Conservation (phyloP, 1,284 basidiomycete species). For the Sutorius eximius region DNA sequence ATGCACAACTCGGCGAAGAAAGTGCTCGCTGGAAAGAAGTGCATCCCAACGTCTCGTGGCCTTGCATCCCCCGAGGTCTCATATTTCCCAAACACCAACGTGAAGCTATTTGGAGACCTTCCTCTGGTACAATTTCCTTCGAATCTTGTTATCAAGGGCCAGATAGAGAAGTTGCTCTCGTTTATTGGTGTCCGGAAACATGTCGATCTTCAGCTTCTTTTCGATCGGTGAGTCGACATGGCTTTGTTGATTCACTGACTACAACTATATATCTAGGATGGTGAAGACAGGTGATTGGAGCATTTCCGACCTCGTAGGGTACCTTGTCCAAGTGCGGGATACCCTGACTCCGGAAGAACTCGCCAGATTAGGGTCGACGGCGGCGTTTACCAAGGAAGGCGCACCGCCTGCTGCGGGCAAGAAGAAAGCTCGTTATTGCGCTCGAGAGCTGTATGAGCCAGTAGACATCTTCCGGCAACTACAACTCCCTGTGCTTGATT, state of each 20-base stretch:
- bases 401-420: conserved; percentile 26
- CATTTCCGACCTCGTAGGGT: conserved; percentile 76
- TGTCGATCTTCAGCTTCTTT: conserved; percentile 88
- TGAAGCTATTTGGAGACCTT: conserved; percentile 84
- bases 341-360: conserved; percentile 70
- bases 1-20: conserved; percentile 59
- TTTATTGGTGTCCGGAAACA: conserved; percentile 87
- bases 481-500: conserved; percentile 83
- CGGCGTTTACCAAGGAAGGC: conserved; percentile 76
- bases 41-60: conserved; percentile 64
- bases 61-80: conserved; percentile 75
- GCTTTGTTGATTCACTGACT: background rate
- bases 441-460: conserved; percentile 85
- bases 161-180: conserved; percentile 75
- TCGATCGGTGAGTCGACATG: conserved; percentile 57
- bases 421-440: conserved; percentile 54
- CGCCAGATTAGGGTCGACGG: conserved; percentile 73
- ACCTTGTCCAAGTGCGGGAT: conserved; percentile 84
- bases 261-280: conserved; percentile 52
- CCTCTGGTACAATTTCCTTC: conserved; percentile 80
- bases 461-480: conserved; percentile 71
- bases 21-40: conserved; percentile 63
- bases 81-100: conserved; percentile 80
- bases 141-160: conserved; percentile 64
- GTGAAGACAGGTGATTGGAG: conserved; percentile 85